phyloP scores from a whole-genome alignment of 2,329 filamentous ascomycete genomes.

The Scleromitrula shiraiana region DNA sequence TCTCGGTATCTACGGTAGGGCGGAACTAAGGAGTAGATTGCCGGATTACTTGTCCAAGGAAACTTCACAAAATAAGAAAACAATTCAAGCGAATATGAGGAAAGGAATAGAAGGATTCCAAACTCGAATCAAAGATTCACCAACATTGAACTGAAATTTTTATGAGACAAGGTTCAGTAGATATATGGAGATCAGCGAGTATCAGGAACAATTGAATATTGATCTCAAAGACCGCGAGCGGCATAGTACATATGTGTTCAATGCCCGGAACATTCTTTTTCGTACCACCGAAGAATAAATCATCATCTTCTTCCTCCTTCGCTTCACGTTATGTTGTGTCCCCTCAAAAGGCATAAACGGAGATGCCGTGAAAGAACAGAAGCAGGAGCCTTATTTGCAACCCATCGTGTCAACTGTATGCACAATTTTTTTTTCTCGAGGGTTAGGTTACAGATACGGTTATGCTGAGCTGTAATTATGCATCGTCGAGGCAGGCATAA shows the following conservation, averaged over 20 bases:
- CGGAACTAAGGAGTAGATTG: not conserved
- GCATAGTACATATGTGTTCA: not conserved
- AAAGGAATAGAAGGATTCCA: not conserved
- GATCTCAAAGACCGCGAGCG: not conserved
- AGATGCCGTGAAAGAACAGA: not conserved
- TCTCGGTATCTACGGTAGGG: not conserved
- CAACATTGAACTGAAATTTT: too few species aligned
- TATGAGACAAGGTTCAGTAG: not conserved
- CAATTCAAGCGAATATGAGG: not conserved
- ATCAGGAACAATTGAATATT: not conserved
- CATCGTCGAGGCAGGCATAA: not conserved
- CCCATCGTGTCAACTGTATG: not conserved
- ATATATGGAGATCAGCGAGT: not conserved
- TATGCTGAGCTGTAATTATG: not conserved
- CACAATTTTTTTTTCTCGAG: not conserved
- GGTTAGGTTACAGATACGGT: not conserved
- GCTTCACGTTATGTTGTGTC: slow-evolving; percentile 1
- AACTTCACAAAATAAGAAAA: not conserved
- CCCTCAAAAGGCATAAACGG: not conserved
- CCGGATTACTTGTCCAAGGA: not conserved
- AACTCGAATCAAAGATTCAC: not conserved
- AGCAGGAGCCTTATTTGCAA: not conserved
- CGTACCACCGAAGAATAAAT: slow-evolving; percentile 1
- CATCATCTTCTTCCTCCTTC: not conserved
- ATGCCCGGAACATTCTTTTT: slow-evolving; percentile 2